These are phyloP conservation scores for Mortierella hygrophila DNA, from an alignment of 192 early-diverging fungal genomes.

Conservation along the genomic window DNA sequence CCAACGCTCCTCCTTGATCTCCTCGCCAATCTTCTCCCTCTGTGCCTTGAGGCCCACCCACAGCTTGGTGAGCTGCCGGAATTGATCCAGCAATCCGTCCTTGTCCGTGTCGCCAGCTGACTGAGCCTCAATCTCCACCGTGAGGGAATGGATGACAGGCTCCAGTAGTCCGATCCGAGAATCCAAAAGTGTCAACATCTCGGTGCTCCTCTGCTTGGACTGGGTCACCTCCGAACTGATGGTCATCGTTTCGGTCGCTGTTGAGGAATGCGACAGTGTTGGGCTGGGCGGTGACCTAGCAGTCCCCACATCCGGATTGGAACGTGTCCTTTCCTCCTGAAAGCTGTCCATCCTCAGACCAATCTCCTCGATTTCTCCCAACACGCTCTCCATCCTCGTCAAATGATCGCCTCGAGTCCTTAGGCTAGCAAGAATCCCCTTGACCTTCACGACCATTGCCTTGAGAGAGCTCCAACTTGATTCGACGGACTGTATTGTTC, in stretches of 20 bases:
- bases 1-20: slow-evolving; percentile 70
- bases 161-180: slow-evolving; percentile 60
- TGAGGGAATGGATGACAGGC: slow-evolving; percentile 51
- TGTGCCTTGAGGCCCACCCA: slow-evolving; percentile 63
- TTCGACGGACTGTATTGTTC: slow-evolving; percentile 52
- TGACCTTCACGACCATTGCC: slow-evolving; percentile 60
- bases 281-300: slow-evolving; percentile 3
- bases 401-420: slow-evolving; percentile 26
- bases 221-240: not conserved
- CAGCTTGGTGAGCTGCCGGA: slow-evolving; percentile 30
- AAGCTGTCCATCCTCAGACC: slow-evolving; percentile 20
- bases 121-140: slow-evolving; percentile 9
- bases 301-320: not conserved
- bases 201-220: slow-evolving; percentile 20
- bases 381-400: slow-evolving; percentile 25
- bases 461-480: slow-evolving; percentile 65
- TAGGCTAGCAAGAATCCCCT: slow-evolving; percentile 57
- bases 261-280: slow-evolving; percentile 6
- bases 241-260: not conserved
- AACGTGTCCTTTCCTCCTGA: slow-evolving; percentile 12
- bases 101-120: not conserved
- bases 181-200: slow-evolving; percentile 56
- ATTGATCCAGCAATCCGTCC: slow-evolving; percentile 30
- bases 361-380: slow-evolving; percentile 36
- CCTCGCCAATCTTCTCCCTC: slow-evolving; percentile 59